These are phyloP conservation scores for Eucalyptus fibrosa DNA, from an alignment of 345 rosid genomes.

Conservation along the genomic window DNA sequence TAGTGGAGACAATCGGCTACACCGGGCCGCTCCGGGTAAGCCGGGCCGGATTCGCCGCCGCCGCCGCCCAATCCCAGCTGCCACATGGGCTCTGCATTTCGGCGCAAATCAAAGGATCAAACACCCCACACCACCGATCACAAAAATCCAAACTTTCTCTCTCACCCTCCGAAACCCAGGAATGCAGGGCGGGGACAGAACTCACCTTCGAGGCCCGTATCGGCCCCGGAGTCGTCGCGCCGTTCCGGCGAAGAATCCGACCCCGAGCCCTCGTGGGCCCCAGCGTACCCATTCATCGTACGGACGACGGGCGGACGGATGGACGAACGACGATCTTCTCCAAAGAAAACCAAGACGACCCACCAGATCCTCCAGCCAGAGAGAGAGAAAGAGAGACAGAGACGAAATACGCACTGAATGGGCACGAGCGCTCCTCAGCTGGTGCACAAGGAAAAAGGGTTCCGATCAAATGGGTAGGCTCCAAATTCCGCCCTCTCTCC, in stretches of 20 bases:
- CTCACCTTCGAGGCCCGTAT: conserved; percentile 63
- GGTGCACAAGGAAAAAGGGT: neutral
- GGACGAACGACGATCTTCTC: neutral
- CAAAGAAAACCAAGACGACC: too few relatives aligned
- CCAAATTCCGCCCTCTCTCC: neutral
- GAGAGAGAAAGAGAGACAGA: neutral
- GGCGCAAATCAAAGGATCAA: neutral
- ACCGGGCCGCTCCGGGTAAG: conserved; percentile 70
- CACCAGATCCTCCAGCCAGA: neutral
- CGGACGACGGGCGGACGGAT: neutral
- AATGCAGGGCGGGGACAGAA: conserved; percentile 1
- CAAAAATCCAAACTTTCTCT: neutral
- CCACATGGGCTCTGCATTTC: conserved; percentile 59
- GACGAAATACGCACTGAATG: neutral
- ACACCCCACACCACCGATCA: neutral
- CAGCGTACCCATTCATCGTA: neutral
- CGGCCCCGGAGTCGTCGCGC: conserved; percentile 41
- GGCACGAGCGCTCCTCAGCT: neutral
- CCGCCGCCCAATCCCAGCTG: conserved; percentile 41
- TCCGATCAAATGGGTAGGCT: neutral
- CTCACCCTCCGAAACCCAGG: neutral
- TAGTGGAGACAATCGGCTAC: conserved; percentile 74
- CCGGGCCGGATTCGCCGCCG: conserved; percentile 29
- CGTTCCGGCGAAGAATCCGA: conserved; percentile 36
- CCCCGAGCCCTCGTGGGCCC: neutral